Percentiles rank a stretch among this genome's conserved stretches.
Conservation (phyloP, 1,284 basidiomycete species). For the Sanghuangporus sanghuang region DNA sequence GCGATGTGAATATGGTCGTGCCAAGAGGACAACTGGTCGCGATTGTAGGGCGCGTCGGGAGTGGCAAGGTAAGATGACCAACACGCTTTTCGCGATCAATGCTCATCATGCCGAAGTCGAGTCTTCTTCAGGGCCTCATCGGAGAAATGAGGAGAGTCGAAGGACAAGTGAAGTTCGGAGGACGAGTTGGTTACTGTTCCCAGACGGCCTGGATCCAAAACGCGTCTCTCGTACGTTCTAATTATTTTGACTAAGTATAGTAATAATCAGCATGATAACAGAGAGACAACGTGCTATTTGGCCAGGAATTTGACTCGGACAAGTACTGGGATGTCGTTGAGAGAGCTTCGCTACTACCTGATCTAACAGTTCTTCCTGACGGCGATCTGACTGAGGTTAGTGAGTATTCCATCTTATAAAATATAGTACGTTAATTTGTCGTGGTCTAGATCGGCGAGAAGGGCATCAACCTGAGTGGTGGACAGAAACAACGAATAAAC, state of each 20-base stretch:
- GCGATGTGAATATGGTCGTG: constrained; percentile 48
- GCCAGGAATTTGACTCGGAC: constrained; percentile 60
- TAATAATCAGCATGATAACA: not conserved
- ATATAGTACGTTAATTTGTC: not conserved
- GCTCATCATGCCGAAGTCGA: constrained; percentile 40
- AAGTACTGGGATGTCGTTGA: constrained; percentile 64
- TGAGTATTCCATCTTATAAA: not conserved
- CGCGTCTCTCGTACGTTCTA: constrained; percentile 55
- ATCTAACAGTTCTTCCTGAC: constrained; percentile 67
- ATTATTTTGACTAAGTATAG: not conserved
- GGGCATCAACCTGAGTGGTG: constrained; percentile 57
- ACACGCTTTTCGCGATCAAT: too few relatives aligned
- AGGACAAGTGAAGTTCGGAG: constrained; percentile 60
- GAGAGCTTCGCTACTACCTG: constrained; percentile 57
- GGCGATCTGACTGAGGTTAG: constrained; percentile 70
- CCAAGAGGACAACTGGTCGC: constrained; percentile 57
- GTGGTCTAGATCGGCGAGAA: constrained; percentile 54
- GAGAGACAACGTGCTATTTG: constrained; percentile 68
- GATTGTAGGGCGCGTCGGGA: constrained; percentile 63
- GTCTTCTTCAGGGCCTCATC: constrained; percentile 63
- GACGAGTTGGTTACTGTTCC: constrained; percentile 75
- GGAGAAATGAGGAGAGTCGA: constrained; percentile 64
- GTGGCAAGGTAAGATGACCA: constrained; percentile 33
- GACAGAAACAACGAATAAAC: constrained; percentile 63
- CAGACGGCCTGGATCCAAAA: constrained; percentile 91